Conservation (phyloP, 2,329 filamentous ascomycete genomes). For the Septoria petroselini region DNA sequence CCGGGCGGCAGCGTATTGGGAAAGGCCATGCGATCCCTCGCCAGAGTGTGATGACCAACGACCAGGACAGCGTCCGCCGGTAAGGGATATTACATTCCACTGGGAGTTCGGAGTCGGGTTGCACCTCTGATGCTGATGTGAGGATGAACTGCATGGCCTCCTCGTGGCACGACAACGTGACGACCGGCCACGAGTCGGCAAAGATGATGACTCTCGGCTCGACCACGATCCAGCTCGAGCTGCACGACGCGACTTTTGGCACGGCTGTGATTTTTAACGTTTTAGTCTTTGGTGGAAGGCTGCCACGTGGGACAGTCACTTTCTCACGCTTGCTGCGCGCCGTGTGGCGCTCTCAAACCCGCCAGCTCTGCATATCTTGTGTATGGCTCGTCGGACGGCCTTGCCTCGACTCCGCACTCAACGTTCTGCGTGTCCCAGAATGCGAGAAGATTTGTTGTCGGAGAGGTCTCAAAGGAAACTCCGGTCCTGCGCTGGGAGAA, state of each 20-base stretch:
- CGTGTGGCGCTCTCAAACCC: slow-evolving; percentile 15
- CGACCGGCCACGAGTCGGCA: neutral
- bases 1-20: neutral
- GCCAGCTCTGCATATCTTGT: slow-evolving; percentile 17
- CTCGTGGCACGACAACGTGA: slow-evolving; percentile 1
- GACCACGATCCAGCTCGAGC: neutral
- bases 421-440: slow-evolving; percentile 9
- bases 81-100: too few relatives aligned
- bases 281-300: slow-evolving; percentile 8
- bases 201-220: slow-evolving; percentile 9
- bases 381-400: slow-evolving; percentile 10
- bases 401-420: slow-evolving; percentile 13
- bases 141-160: neutral
- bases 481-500: neutral
- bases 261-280: neutral
- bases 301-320: slow-evolving; percentile 16
- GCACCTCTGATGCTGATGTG: neutral
- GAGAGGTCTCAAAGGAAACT: neutral
- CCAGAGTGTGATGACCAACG: neutral
- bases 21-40: neutral
- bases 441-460: slow-evolving; percentile 5
- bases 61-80: too few relatives aligned
- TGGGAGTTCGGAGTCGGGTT: too few relatives aligned
- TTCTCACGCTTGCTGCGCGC: slow-evolving; percentile 2
- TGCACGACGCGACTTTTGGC: slow-evolving; percentile 8